Evolutionary conservation across 2,329 filamentous ascomycete species (phyloP).

Genomic region (Spiromastix sp.): DNA sequence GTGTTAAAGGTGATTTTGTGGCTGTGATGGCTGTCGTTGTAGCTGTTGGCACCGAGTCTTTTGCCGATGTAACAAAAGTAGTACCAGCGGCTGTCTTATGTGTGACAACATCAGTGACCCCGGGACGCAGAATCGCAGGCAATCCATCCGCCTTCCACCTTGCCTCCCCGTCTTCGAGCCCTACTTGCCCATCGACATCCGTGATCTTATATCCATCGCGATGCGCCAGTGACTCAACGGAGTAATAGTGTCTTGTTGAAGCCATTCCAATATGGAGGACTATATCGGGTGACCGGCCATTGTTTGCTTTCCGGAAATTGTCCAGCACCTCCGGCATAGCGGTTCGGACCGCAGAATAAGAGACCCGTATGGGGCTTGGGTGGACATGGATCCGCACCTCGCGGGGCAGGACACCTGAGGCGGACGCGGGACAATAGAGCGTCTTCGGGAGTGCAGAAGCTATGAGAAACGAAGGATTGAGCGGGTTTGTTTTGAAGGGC

Average conservation of each 20-base stretch:
- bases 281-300: slow-evolving; percentile 46
- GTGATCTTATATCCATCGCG: slow-evolving; percentile 59
- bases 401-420: slow-evolving; percentile 15
- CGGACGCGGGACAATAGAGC: slow-evolving; percentile 37
- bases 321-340: slow-evolving; percentile 55
- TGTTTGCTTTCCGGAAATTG: slow-evolving; percentile 28
- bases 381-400: slow-evolving; percentile 40
- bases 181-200: slow-evolving; percentile 54
- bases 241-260: slow-evolving; percentile 52
- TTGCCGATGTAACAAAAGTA: neutral
- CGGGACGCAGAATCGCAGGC: slow-evolving; percentile 45
- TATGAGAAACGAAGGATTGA: slow-evolving; percentile 77
- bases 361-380: slow-evolving; percentile 57
- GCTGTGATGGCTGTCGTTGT: slow-evolving; percentile 2
- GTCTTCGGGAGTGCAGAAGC: slow-evolving; percentile 55
- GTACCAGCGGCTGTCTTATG: too few species aligned
- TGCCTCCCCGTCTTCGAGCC: slow-evolving; percentile 33
- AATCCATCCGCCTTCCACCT: slow-evolving; percentile 40
- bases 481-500: slow-evolving; percentile 65
- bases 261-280: slow-evolving; percentile 76
- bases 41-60: neutral
- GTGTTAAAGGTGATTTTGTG: neutral
- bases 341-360: slow-evolving; percentile 55
- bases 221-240: slow-evolving; percentile 59
- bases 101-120: slow-evolving; percentile 16